Evolutionary conservation across 1,284 basidiomycete species (phyloP).

Genomic region (Meripilus lineatus): DNA sequence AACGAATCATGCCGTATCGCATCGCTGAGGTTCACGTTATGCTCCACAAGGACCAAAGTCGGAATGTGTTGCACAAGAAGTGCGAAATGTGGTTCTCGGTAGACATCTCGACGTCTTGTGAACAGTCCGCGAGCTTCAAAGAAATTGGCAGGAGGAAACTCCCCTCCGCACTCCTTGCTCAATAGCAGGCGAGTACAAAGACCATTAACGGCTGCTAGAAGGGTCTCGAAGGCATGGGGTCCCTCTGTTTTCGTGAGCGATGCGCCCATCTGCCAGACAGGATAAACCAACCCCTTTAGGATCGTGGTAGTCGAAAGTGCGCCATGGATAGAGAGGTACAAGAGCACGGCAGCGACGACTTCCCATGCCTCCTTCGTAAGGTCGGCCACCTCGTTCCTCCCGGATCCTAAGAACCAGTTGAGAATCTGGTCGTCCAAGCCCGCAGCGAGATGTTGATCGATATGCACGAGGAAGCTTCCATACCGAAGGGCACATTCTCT

Average conservation of each 20-base stretch:
- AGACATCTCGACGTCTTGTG: conserved; percentile 62
- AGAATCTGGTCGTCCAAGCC: conserved; percentile 66
- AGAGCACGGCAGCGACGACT: conserved; percentile 52
- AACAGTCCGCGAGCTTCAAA: conserved; percentile 62
- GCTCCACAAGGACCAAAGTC: conserved; percentile 63
- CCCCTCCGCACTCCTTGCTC: conserved; percentile 41
- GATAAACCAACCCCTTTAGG: conserved; percentile 67
- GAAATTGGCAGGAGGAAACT: conserved; percentile 45
- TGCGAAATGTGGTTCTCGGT: conserved; percentile 58
- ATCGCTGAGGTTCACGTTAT: conserved; percentile 46
- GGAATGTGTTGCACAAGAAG: conserved; percentile 59
- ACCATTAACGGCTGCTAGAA: conserved; percentile 55
- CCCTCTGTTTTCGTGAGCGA: conserved; percentile 32
- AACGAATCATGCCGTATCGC: conserved; percentile 42
- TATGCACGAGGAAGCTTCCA: conserved; percentile 60
- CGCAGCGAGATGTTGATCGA: conserved; percentile 68
- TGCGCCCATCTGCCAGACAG: conserved; percentile 59
- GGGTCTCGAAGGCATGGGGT: conserved; percentile 38
- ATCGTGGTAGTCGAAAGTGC: conserved; percentile 68
- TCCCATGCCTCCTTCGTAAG: conserved; percentile 62
- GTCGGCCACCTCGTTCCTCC: conserved; percentile 53
- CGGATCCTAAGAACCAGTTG: conserved; percentile 63
- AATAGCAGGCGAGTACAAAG: conserved; percentile 59
- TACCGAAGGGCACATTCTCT: conserved; percentile 56
- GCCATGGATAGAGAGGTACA: conserved; percentile 62